A percentile compares a stretch with the other conserved stretches of the same genome.
Conservation (phyloP, 257 asterid species). For the Fraxinus quadrangulata region DNA sequence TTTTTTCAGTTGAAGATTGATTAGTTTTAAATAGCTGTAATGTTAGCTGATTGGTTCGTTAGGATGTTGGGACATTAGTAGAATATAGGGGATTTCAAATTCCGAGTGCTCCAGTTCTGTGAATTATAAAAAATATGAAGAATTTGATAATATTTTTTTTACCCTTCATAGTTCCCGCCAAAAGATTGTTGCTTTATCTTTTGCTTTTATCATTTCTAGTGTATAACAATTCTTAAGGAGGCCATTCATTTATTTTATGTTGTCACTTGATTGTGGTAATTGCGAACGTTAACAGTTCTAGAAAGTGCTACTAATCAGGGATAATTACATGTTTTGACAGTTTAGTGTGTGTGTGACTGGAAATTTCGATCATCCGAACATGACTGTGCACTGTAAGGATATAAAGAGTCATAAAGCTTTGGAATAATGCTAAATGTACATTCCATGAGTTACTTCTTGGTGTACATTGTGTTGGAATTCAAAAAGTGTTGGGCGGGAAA, state of each 20-base stretch:
- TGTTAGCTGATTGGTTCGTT: not conserved
- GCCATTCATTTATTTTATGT: not conserved
- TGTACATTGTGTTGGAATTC: too few species aligned
- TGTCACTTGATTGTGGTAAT: not conserved
- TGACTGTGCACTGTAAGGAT: not conserved
- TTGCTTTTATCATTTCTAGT: not conserved
- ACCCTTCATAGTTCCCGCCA: not conserved
- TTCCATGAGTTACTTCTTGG: too few species aligned
- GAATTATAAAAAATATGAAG: not conserved
- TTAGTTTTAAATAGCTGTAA: not conserved
- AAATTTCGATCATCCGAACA: not conserved
- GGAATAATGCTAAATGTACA: too few species aligned
- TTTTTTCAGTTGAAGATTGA: not conserved
- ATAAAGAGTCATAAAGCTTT: not conserved
- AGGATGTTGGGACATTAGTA: not conserved
- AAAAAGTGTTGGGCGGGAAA: too few species aligned
- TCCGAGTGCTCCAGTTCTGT: not conserved
- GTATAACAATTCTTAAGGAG: not conserved
- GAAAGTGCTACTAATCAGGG: not conserved
- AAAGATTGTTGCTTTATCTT: not conserved
- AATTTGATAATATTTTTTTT: not conserved
- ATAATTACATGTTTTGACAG: not conserved
- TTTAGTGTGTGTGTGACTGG: not conserved
- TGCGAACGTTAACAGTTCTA: not conserved
- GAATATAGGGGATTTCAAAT: not conserved